These are phyloP conservation scores for Microascus cirrosus DNA, from an alignment of 2,329 filamentous ascomycete species.

Conservation along the genomic window DNA sequence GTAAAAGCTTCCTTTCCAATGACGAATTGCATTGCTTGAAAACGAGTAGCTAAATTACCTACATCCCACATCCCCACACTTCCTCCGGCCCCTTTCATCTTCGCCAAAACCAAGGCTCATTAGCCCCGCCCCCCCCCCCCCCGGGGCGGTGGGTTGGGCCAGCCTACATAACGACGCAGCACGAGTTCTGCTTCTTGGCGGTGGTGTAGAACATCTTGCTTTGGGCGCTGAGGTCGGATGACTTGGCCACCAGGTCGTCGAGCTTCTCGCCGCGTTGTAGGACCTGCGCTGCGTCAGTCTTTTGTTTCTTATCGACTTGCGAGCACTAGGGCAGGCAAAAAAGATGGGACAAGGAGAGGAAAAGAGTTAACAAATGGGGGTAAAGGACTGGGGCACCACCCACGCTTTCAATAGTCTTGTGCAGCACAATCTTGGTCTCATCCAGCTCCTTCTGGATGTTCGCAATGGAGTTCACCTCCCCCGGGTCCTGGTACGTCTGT, in stretches of 20 bases:
- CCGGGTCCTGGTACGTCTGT: constrained; percentile 68
- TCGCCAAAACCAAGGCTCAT: background rate
- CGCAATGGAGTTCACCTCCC: constrained; percentile 82
- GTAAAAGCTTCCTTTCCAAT: too few relatives aligned
- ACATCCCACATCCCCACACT: too few relatives aligned
- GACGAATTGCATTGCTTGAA: too few relatives aligned
- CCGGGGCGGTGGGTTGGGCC: too few relatives aligned
- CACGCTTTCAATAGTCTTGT: constrained; percentile 86
- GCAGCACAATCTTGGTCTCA: constrained; percentile 92
- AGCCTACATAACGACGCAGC: constrained; percentile 58
- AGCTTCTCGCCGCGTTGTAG: constrained; percentile 94
- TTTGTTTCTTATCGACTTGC: background rate
- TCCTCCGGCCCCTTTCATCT: background rate
- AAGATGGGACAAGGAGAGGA: too few relatives aligned
- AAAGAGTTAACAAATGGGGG: too few relatives aligned
- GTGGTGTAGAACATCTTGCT: constrained; percentile 97
- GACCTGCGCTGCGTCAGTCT: constrained; percentile 11
- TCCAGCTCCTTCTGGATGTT: constrained; percentile 96
- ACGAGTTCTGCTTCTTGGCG: constrained; percentile 74
- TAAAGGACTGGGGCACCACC: constrained; percentile 15
- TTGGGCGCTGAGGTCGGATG: constrained; percentile 76
- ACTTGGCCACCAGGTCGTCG: constrained; percentile 87
- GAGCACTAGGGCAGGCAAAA: background rate
- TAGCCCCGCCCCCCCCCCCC: too few relatives aligned
- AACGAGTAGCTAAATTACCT: too few relatives aligned